phyloP scores from a whole-genome alignment of 176 grass and related monocot genomes.

The Panicum miliaceum region DNA sequence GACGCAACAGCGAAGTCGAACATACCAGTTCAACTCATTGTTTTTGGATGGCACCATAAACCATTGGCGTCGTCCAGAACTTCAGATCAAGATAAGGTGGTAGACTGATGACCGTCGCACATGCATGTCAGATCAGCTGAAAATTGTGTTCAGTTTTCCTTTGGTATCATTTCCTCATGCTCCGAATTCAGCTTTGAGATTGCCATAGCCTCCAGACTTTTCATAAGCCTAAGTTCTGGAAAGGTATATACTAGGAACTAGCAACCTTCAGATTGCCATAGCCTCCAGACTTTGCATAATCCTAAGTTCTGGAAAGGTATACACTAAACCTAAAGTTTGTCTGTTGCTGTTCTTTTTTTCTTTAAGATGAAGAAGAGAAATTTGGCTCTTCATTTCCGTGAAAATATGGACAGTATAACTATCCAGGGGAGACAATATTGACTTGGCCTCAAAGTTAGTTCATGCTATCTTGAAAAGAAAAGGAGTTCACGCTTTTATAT shows the following conservation, averaged over 20 bases:
- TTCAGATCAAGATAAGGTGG: not conserved
- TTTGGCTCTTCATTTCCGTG: constrained; percentile 26
- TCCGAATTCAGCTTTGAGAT: not conserved
- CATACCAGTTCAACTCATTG: not conserved
- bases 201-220: not conserved
- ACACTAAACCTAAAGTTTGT: not conserved
- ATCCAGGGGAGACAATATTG: not conserved
- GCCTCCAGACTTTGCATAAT: constrained; percentile 21
- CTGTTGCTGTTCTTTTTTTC: constrained; percentile 2
- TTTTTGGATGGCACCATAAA: not conserved
- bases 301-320: constrained; percentile 3
- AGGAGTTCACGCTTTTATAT: not conserved
- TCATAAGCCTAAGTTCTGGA: not conserved
- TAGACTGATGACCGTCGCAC: not conserved
- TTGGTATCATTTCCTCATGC: not conserved
- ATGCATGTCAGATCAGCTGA: not conserved
- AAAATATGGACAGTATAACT: not conserved
- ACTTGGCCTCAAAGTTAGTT: constrained; percentile 29
- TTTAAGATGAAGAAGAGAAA: constrained; percentile 7
- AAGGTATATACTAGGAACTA: not conserved
- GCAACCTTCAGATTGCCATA: not conserved
- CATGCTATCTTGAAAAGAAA: not conserved
- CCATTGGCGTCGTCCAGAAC: constrained; percentile 14
- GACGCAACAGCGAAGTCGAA: not conserved
- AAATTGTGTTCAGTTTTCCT: not conserved